These are phyloP conservation scores for Pythium dissotocum DNA, from an alignment of 352 stramenopile genomes.

Conservation along the genomic window DNA sequence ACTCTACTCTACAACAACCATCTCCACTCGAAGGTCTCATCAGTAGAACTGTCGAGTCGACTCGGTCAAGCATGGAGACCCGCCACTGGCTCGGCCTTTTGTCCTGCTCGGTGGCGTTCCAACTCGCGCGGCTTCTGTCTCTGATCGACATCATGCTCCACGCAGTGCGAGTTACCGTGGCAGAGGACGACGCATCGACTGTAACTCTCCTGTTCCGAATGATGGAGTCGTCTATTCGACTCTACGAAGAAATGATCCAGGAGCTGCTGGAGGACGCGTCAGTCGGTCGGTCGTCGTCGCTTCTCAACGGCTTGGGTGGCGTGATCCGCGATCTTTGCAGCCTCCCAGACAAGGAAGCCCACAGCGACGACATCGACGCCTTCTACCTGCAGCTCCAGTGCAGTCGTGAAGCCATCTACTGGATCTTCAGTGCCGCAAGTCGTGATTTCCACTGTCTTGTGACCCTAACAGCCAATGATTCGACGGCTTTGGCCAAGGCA, in stretches of 20 bases:
- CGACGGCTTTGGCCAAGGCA: background rate
- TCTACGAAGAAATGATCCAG: background rate
- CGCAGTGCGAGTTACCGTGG: background rate
- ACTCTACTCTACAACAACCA: background rate
- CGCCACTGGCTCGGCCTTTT: conserved; percentile 24
- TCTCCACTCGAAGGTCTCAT: conserved; percentile 11
- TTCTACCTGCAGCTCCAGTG: conserved; percentile 16
- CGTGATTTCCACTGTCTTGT: conserved; percentile 16
- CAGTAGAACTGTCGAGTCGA: conserved; percentile 14
- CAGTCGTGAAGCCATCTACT: conserved; percentile 11
- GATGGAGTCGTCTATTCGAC: background rate
- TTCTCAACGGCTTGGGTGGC: conserved; percentile 6
- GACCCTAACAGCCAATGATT: conserved; percentile 7
- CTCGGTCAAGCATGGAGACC: conserved; percentile 26
- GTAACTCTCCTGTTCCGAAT: background rate
- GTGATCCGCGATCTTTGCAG: conserved; percentile 12
- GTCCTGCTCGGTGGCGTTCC: background rate
- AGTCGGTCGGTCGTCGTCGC: conserved; percentile 9
- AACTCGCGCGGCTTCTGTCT: background rate
- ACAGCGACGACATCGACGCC: background rate
- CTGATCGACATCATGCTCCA: conserved; percentile 7
- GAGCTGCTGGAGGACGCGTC: conserved; percentile 18
- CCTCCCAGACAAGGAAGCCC: background rate
- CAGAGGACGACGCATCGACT: background rate
- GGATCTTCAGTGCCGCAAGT: conserved; percentile 12